These are phyloP conservation scores for Cryphonectria japonica DNA, from an alignment of 2,329 filamentous ascomycete species.

Conservation along the genomic window DNA sequence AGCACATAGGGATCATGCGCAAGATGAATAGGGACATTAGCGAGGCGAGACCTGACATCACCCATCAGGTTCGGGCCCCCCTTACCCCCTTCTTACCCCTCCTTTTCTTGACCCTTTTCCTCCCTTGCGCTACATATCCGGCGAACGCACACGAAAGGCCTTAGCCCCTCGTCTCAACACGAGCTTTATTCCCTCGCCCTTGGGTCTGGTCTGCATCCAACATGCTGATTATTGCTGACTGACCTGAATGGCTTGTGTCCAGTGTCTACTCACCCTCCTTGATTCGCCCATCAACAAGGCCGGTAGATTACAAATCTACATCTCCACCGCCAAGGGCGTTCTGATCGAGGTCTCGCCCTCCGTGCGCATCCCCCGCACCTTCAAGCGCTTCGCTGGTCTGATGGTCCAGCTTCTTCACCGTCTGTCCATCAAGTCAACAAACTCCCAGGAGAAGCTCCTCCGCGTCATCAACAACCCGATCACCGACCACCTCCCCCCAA, in stretches of 20 bases:
- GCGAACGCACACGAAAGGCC: neutral
- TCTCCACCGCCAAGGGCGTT: conserved; percentile 95
- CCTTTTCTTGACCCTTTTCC: neutral
- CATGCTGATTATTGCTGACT: conserved; percentile 41
- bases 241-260: conserved; percentile 38
- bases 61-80: conserved; percentile 75
- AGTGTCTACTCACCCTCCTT: conserved; percentile 96
- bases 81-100: conserved; percentile 30
- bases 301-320: conserved; percentile 96
- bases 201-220: conserved; percentile 45
- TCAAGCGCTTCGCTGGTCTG: conserved; percentile 96
- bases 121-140: neutral
- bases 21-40: conserved; percentile 99
- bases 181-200: conserved; percentile 19
- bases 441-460: conserved; percentile 95
- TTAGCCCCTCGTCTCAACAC: conserved; percentile 17
- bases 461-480: conserved; percentile 98
- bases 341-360: conserved; percentile 98
- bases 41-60: conserved; percentile 96
- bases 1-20: conserved; percentile 98
- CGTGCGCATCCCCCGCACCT: conserved; percentile 95
- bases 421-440: conserved; percentile 92
- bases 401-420: conserved; percentile 98
- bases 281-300: conserved; percentile 99
- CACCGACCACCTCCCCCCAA: conserved; percentile 92